Base-by-base conservation (phyloP, 371 early-diverging fungal species). In the Mortierella sp. region DNA sequence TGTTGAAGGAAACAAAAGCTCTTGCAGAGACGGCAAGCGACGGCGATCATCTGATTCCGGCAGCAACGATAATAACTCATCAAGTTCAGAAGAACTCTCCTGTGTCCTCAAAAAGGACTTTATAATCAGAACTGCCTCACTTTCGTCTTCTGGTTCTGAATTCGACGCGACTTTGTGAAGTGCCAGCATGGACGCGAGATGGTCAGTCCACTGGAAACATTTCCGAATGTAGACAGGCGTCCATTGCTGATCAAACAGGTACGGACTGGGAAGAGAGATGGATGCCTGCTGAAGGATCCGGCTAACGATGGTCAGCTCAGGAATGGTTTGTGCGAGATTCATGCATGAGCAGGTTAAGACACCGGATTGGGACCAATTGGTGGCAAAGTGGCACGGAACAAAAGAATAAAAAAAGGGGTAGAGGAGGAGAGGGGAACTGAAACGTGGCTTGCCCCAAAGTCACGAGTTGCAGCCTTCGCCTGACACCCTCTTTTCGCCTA, bases 131-230 rank as follows among this genome's bases (percentile, higher is more conserved):
- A 54, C 17, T 17, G 47, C 49, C 11, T 37, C 49, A 11, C 12
- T 54, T 8, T 27, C 28, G 15, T 43, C 15, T 6, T 21, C 43
- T 2, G 43, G 8, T 11, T 17, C 11, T 4, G 37, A 4, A 34
- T 34, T 14, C 7, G 37, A 34, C 37, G 37, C 37, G 14, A 14
- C 39, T 21, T 24, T 34, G 34, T 39, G 56, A 24, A 7, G 42
- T 21, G 17, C 24, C 37, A 75, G 47, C 37, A 67, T n/a, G 7
- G 46, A 31, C 9, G 46, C 26, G 26, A 75, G 56, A 31, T 75
- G 69, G 12, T 51, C 37, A 17, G 75, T 75, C 75, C 75, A 75
- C 12, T 67, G 60, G 26, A 75, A 75, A 26, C 64, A 58, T 4
- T 54, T 56, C 19, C 21, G 37, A 27, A 75, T 34, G 49, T 66